Conservation (phyloP, 306 rosid genomes). For the Castanea mollissima region DNA sequence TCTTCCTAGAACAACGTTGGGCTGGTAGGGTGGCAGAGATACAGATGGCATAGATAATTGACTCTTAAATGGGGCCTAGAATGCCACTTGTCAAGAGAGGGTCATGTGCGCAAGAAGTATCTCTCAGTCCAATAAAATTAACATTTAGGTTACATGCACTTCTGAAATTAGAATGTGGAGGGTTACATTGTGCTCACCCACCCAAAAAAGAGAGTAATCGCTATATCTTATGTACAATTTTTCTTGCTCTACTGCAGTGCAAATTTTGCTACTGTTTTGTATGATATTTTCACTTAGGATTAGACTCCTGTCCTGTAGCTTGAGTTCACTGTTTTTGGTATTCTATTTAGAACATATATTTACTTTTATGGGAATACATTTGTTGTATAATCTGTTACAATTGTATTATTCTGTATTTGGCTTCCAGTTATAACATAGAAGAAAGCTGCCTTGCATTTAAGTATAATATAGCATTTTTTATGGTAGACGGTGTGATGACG, state of each 20-base stretch:
- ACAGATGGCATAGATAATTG: not conserved
- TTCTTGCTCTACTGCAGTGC: not conserved
- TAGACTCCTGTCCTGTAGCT: not conserved
- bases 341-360: not conserved
- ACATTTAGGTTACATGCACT: not conserved
- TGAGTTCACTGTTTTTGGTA: not conserved
- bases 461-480: slow-evolving; percentile 20
- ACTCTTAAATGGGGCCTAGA: not conserved
- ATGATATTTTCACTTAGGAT: not conserved
- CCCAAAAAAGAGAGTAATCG: not conserved
- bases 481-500: slow-evolving; percentile 85
- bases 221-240: not conserved
- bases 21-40: not conserved
- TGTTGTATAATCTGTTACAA: not conserved
- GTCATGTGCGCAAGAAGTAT: not conserved
- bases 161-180: not conserved
- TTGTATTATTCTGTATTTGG: not conserved
- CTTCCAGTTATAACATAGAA: not conserved
- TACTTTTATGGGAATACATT: not conserved
- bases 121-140: not conserved
- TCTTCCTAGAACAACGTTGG: not conserved
- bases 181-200: not conserved
- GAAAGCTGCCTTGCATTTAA: not conserved
- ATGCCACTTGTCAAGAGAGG: not conserved
- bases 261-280: not conserved